These are phyloP conservation scores for Abrus precatorius DNA, from an alignment of 306 rosid genomes.

Conservation along the genomic window DNA sequence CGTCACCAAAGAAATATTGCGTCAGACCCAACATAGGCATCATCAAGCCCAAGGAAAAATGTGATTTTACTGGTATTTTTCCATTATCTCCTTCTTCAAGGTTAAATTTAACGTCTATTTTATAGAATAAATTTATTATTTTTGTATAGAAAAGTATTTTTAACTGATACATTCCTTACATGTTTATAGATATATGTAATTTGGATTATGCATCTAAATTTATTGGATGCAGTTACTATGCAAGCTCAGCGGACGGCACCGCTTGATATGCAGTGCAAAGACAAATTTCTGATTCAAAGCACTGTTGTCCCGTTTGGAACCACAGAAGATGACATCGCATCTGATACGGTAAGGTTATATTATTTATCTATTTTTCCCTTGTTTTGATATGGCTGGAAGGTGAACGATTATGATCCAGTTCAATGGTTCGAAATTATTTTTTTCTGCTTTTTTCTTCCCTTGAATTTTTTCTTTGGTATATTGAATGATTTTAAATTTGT, in stretches of 20 bases:
- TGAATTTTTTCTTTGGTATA: not conserved
- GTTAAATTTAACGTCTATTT: not conserved
- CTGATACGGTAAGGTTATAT: constrained; percentile 65
- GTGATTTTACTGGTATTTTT: constrained; percentile 83
- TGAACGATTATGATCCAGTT: constrained; percentile 28
- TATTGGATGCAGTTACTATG: constrained; percentile 80
- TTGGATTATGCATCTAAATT: constrained; percentile 17
- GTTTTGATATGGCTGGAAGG: constrained; percentile 13
- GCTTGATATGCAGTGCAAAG: constrained; percentile 83
- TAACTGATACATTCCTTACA: too few relatives aligned
- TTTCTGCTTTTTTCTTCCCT: constrained; percentile 11
- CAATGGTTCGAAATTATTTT: not conserved
- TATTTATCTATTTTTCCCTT: not conserved
- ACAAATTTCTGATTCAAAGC: constrained; percentile 88
- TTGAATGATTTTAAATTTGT: constrained; percentile 36
- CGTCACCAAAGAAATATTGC: constrained; percentile 90
- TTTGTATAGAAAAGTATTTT: too few relatives aligned
- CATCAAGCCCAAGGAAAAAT: constrained; percentile 69
- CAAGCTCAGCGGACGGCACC: constrained; percentile 87
- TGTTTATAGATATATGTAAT: too few relatives aligned
- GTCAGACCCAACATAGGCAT: constrained; percentile 92
- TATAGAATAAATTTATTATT: too few relatives aligned
- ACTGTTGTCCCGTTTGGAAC: constrained; percentile 71
- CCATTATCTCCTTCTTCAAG: constrained; percentile 9
- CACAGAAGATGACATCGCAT: constrained; percentile 76